Evolutionary conservation across 2,329 filamentous ascomycete species (phyloP).

Genomic region (Alternaria longipes): DNA sequence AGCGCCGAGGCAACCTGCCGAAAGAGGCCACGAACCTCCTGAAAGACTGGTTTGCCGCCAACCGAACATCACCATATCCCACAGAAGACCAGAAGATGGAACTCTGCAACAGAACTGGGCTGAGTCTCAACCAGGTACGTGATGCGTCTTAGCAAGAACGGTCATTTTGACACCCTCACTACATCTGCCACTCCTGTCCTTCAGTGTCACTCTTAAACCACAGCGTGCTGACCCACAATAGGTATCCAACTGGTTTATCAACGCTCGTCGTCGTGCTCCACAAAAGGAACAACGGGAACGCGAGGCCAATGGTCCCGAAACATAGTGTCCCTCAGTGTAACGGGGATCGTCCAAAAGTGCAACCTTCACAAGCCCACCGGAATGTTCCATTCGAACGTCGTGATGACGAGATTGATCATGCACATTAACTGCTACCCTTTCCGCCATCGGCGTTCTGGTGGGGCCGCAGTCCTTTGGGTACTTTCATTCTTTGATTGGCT

Average conservation of each 20-base stretch:
- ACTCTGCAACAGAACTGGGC: conserved; percentile 76
- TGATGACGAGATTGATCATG: background rate
- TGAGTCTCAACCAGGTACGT: conserved; percentile 76
- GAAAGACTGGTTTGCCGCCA: conserved; percentile 74
- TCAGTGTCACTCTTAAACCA: conserved; percentile 13
- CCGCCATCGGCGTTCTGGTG: background rate
- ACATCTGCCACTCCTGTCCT: conserved; percentile 30
- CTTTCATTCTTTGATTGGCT: conserved; percentile 3
- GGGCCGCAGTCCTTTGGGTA: background rate
- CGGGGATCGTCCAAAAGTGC: background rate
- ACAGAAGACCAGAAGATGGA: conserved; percentile 88
- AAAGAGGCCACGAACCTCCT: conserved; percentile 87
- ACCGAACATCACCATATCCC: conserved; percentile 75
- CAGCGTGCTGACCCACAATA: conserved; percentile 31
- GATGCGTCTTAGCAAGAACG: conserved; percentile 1
- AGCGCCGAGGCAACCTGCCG: conserved; percentile 84
- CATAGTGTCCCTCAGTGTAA: conserved; percentile 3
- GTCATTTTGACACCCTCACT: conserved; percentile 50
- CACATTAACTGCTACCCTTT: background rate
- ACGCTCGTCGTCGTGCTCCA: conserved; percentile 69
- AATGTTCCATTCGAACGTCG: background rate
- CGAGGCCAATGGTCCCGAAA: conserved; percentile 28
- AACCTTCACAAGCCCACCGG: background rate
- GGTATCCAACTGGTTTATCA: conserved; percentile 85
- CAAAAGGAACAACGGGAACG: conserved; percentile 43